Evolutionary conservation across 345 rosid genomes (phyloP), one percentile per base, ranked within the genome.

Genomic region (Excoecaria agallocha): DNA sequence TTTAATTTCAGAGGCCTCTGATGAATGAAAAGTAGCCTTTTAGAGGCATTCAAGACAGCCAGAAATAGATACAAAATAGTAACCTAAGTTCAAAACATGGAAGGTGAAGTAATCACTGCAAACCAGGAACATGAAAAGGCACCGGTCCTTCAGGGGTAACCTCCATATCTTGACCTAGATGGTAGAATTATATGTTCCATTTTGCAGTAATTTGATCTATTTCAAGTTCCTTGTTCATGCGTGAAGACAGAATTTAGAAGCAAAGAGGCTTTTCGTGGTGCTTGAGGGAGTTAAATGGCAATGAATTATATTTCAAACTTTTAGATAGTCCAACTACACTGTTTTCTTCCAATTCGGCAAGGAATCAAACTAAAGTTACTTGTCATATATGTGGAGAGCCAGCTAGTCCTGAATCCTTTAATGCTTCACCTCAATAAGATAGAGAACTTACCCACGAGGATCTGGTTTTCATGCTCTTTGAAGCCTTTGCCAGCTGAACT

Each of bases 381-480:
- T 20, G 66, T 52, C 55, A 58, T 52, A 54, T 54, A 59, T 49
- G 43, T 4, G 11, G 48, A n/a, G 65, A 69, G 6, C 20, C 71
- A 30, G 43, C 57, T 68, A 25, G 41, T 25, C 57, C 54, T 5
- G 60, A 51, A 19, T 4, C 15, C 12, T 37, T 24, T 12, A 16
- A 35, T 13, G 19, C 70, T 66, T 56, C 11, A 50, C 35, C 66
- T 61, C 24, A 70, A 30, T 41, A 30, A 25, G 8, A 20, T 62
- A 68, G 63, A 57, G 41, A 52, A 72, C 85, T 74, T 78, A 89
- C 93, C 91, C 91, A 89, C 41, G 89, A 86, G 72, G 77, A 63
- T 82, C 73, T 81, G 73, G 93, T 76, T 80, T 87, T 89, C 50
- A 84, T 81, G 76, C 79, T 87, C 80, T 87, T 87, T 24, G 87